phyloP scores from a whole-genome alignment of 306 rosid species.

The Hylodesmum podocarpum region DNA sequence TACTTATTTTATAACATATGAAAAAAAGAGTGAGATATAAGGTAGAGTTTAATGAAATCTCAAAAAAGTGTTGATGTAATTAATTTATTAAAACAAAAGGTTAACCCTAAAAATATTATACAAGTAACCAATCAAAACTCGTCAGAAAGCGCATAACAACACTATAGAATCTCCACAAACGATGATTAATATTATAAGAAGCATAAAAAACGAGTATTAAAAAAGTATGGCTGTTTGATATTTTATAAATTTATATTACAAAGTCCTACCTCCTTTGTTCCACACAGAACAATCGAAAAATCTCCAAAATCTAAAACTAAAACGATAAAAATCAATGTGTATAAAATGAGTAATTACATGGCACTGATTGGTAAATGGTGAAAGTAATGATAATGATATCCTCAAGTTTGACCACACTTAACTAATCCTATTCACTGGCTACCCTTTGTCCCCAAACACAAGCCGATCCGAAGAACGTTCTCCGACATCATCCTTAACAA shows the following conservation, averaged over 20 bases:
- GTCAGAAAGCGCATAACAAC: too few relatives aligned
- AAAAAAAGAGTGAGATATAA: too few relatives aligned
- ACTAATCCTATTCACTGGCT: neutral
- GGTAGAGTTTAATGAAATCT: too few relatives aligned
- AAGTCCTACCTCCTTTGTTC: neutral
- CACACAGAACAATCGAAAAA: neutral
- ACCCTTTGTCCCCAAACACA: constrained; percentile 12
- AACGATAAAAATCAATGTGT: neutral
- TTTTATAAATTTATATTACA: neutral
- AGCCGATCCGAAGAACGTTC: constrained; percentile 50
- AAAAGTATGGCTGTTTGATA: neutral
- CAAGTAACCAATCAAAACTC: too few relatives aligned
- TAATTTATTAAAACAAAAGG: too few relatives aligned
- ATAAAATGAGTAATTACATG: neutral
- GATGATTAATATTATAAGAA: too few relatives aligned
- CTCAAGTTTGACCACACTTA: neutral
- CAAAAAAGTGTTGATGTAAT: too few relatives aligned
- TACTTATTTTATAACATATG: too few relatives aligned
- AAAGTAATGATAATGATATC: neutral
- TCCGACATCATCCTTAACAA: constrained; percentile 31
- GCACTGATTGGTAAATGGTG: neutral
- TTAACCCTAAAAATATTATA: too few relatives aligned
- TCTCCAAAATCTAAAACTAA: neutral
- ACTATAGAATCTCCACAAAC: too few relatives aligned
- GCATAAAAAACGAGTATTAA: too few relatives aligned